A percentile compares a stretch with the other conserved stretches of the same genome.
Evolutionary conservation across 1,284 basidiomycete genomes (phyloP).

Genomic region (Rugiboletus extremiorientalis): DNA sequence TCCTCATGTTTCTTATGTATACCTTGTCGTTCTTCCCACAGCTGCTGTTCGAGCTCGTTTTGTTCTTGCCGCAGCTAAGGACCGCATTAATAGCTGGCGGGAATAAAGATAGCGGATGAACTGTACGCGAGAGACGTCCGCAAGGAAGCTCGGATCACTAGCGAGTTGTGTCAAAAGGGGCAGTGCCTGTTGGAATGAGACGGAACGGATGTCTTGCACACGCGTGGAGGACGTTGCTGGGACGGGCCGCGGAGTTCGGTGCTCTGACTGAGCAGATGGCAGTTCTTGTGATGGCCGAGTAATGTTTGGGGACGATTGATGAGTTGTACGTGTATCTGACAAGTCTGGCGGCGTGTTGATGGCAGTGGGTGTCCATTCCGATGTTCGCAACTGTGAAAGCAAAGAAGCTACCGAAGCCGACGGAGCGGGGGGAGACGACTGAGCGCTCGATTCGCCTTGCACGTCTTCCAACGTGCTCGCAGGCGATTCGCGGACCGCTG

Average conservation of each 20-base stretch:
- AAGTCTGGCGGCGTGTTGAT: constrained; percentile 12
- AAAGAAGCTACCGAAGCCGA: constrained; percentile 55
- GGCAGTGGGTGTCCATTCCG: constrained; percentile 16
- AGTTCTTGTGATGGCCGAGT: constrained; percentile 16
- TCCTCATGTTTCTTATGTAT: constrained; percentile 65
- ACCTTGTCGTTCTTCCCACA: constrained; percentile 61
- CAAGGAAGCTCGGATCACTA: constrained; percentile 48
- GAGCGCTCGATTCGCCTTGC: constrained; percentile 7
- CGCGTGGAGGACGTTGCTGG: constrained; percentile 9
- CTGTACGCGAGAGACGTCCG: constrained; percentile 50
- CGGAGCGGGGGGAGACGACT: constrained; percentile 9
- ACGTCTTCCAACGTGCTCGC: constrained; percentile 4
- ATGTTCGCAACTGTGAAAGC: constrained; percentile 60
- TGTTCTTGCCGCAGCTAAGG: constrained; percentile 61
- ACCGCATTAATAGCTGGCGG: constrained; percentile 3
- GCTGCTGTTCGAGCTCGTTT: constrained; percentile 57
- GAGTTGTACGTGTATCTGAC: constrained; percentile 7
- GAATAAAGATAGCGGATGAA: background rate
- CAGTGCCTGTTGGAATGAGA: constrained; percentile 66
- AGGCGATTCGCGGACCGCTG: constrained; percentile 3
- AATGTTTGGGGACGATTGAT: constrained; percentile 4
- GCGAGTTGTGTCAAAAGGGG: constrained; percentile 54
- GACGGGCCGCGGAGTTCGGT: constrained; percentile 12
- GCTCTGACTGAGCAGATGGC: constrained; percentile 3
- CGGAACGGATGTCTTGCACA: constrained; percentile 42